A percentile compares a stretch with the other conserved stretches of the same genome.
These are phyloP conservation scores for Candida nemodendra DNA, from an alignment of 805 yeast species.

Conservation along the genomic window DNA sequence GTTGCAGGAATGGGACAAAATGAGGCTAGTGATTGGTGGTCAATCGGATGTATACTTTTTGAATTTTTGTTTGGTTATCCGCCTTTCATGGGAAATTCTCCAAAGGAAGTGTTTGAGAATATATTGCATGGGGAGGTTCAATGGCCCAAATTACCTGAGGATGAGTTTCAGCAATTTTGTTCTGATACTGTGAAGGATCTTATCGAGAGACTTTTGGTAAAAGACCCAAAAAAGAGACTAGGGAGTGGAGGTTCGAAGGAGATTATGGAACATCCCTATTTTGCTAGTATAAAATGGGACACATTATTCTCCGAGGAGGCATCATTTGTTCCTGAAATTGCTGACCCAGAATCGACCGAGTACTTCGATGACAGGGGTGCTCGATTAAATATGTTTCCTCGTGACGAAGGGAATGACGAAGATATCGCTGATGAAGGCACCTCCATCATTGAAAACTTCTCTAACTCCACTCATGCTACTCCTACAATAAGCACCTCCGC, in stretches of 20 bases:
- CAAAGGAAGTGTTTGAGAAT: constrained; percentile 78
- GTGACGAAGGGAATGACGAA: constrained; percentile 37
- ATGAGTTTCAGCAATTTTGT: constrained; percentile 52
- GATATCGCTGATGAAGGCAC: constrained; percentile 23
- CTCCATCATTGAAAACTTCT: not conserved
- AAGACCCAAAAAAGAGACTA: constrained; percentile 65
- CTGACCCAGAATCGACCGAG: constrained; percentile 83
- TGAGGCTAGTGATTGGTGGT: constrained; percentile 97
- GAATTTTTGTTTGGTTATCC: constrained; percentile 93
- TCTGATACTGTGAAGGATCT: constrained; percentile 72
- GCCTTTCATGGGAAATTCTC: constrained; percentile 84
- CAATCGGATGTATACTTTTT: constrained; percentile 91
- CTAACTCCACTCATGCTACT: not conserved
- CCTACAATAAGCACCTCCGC: constrained; percentile 3
- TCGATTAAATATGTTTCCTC: constrained; percentile 58
- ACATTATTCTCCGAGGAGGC: constrained; percentile 67
- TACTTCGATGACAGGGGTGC: constrained; percentile 94
- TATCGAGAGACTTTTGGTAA: constrained; percentile 56
- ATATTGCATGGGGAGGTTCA: constrained; percentile 71
- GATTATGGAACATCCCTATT: constrained; percentile 76
- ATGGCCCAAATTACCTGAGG: constrained; percentile 74
- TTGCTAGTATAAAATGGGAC: constrained; percentile 72
- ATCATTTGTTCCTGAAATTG: constrained; percentile 76
- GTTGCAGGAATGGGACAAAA: constrained; percentile 81
- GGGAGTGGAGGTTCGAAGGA: constrained; percentile 81